Conservation (phyloP, 179 eudicot genomes). For the Pouteria campechiana region DNA sequence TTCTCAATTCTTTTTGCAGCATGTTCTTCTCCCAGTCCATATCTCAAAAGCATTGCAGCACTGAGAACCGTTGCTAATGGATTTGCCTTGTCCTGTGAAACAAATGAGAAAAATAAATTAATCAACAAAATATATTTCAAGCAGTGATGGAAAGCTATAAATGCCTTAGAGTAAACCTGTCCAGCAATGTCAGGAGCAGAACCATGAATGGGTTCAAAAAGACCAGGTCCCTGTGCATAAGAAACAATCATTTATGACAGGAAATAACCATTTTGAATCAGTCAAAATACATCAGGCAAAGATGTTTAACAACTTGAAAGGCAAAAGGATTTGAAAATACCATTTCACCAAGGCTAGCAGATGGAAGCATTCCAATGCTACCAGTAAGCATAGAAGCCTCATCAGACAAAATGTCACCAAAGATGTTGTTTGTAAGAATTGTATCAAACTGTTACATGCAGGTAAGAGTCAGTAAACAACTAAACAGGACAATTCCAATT, state of each 20-base stretch:
- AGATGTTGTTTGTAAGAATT: conserved; percentile 84
- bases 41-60: conserved; percentile 94
- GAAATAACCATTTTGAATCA: not conserved
- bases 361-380: conserved; percentile 97
- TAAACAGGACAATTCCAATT: not conserved
- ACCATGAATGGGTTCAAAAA: conserved; percentile 95
- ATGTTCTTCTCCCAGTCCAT: conserved; percentile 80
- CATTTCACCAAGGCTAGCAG: conserved; percentile 82
- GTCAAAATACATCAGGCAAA: not conserved
- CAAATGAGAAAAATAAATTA: not conserved
- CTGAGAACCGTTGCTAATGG: conserved; percentile 87
- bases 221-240: conserved; percentile 71
- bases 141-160: not conserved
- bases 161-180: conserved; percentile 36
- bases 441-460: conserved; percentile 99
- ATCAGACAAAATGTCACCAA: conserved; percentile 92
- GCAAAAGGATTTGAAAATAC: conserved; percentile 19
- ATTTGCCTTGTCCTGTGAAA: conserved; percentile 76
- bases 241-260: not conserved
- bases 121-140: conserved; percentile 1
- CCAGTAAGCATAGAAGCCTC: conserved; percentile 97
- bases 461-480: conserved; percentile 9
- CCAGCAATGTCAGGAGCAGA: conserved; percentile 99
- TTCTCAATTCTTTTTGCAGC: conserved; percentile 78
- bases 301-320: not conserved